Conservation (phyloP, 495 filamentous ascomycete genomes). For the Niebla homalea region DNA sequence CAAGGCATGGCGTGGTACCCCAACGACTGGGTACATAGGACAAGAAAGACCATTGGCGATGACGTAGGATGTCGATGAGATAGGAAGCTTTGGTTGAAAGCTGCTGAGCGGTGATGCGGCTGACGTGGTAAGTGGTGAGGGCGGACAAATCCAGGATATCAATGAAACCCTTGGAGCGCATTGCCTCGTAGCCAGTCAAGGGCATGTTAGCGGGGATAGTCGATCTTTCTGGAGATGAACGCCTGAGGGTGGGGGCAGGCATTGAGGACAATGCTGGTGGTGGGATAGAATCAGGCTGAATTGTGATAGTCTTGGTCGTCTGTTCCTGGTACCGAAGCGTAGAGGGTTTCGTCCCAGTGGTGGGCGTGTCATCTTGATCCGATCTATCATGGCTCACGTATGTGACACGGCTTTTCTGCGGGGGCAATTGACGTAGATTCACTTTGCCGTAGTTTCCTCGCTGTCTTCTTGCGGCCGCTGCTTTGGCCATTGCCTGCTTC, state of each 20-base stretch:
- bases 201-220: slow-evolving; percentile 11
- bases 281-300: neutral
- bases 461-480: slow-evolving; percentile 17
- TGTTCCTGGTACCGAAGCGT: neutral
- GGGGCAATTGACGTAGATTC: slow-evolving; percentile 23
- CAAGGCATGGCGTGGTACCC: slow-evolving; percentile 20
- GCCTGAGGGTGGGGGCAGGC: neutral
- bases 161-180: slow-evolving; percentile 15
- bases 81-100: slow-evolving; percentile 14
- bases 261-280: neutral
- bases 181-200: slow-evolving; percentile 19
- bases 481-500: slow-evolving; percentile 27
- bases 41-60: slow-evolving; percentile 20
- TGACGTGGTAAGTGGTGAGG: slow-evolving; percentile 16
- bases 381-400: neutral
- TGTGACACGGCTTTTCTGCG: neutral
- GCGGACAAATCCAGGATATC: slow-evolving; percentile 19
- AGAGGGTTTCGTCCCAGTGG: neutral
- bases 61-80: slow-evolving; percentile 12
- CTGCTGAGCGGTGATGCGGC: slow-evolving; percentile 10
- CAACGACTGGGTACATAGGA: slow-evolving; percentile 23
- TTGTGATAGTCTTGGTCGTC: neutral
- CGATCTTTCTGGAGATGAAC: neutral
- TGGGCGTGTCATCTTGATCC: neutral
- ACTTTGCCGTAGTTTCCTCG: slow-evolving; percentile 19